These are phyloP conservation scores for Ceratocystiopsis sp. DNA, from an alignment of 2,329 filamentous ascomycete genomes.

Conservation along the genomic window DNA sequence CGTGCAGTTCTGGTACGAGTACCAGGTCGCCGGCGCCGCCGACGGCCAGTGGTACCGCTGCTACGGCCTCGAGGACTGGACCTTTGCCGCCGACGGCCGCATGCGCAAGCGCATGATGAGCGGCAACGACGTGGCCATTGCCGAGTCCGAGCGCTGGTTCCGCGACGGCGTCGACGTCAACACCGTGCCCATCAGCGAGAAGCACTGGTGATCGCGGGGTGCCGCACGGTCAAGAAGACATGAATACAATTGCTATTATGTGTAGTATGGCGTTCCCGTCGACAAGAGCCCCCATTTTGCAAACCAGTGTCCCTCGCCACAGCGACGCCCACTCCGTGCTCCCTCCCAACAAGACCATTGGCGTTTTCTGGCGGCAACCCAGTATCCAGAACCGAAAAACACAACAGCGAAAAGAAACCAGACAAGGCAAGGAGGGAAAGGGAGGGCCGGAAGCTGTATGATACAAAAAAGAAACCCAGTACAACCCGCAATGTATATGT, in stretches of 20 bases:
- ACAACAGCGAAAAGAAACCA: too few species aligned
- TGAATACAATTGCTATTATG: not conserved
- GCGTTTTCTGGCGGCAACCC: too few species aligned
- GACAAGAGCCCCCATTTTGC: not conserved
- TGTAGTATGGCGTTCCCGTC: not conserved
- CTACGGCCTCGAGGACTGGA: conserved; percentile 72
- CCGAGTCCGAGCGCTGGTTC: conserved; percentile 49
- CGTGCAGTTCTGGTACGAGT: conserved; percentile 87
- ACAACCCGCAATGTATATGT: not conserved
- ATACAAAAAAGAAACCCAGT: conserved; percentile 1
- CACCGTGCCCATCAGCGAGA: conserved; percentile 44
- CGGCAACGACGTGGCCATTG: conserved; percentile 51
- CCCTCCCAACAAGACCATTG: too few species aligned
- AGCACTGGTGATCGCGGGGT: conserved; percentile 55
- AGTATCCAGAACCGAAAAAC: not conserved
- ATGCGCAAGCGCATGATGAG: conserved; percentile 67
- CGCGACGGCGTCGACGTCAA: conserved; percentile 53
- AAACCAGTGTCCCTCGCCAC: too few species aligned
- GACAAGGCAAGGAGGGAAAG: not conserved
- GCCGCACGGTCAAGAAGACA: too few species aligned
- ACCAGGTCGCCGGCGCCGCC: conserved; percentile 32
- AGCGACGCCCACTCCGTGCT: too few species aligned
- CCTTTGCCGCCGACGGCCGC: conserved; percentile 49
- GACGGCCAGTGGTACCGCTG: conserved; percentile 69
- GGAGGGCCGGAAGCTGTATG: not conserved